Base-by-base conservation (phyloP, 768 basidiomycete genomes). In the Trametes cingulata region DNA sequence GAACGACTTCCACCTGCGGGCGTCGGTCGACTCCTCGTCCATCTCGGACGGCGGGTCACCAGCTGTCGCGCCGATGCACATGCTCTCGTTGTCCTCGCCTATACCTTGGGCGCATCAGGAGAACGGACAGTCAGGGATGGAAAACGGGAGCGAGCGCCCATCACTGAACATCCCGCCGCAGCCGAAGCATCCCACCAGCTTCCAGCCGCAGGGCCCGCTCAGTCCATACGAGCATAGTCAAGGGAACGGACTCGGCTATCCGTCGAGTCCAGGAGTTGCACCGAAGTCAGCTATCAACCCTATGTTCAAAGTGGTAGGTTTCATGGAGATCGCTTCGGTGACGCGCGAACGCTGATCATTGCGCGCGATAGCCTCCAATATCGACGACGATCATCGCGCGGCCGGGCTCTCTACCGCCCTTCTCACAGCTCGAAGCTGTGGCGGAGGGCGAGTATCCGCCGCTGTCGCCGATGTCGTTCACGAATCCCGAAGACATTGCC, bases 291-390 rank as follows among this genome's bases (percentile, higher is more conserved):
- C 80, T 35, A 90, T 92, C 69, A 91, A 93, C 73, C 90, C 91
- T 27, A 92, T 93, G 71, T 93, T 93, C 80, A 88, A 90, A 83
- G 91, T 93, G 78, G 91, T 93, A 76, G 79, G 91, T 85, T 19
- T 57, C 33, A 4, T 48, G 60, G 33, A 39, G 19, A 12, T 17
- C 40, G 52, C 27, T 50, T n/a, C 49, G 19, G n/a, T 19, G 53
- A 9, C 6, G n/a, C 6, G n/a, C 10, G 36, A 20, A 24, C 20
- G 5, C 37, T 22, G 17, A 9, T 20, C 25, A 59, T 29, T 24
- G 24, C 14, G 27, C 45, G 19, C 20, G 27, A 9, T 51, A 71
- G 70, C 67, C 68, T 33, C 58, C 70, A 58, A 55, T 64, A 41
- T 52, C 58, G 29, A 57, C 61, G 53, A 55, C 37, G 52, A 48